These are phyloP conservation scores for Yamadazyma buinensis DNA, from an alignment of 1,139 yeast genomes.

Conservation along the genomic window DNA sequence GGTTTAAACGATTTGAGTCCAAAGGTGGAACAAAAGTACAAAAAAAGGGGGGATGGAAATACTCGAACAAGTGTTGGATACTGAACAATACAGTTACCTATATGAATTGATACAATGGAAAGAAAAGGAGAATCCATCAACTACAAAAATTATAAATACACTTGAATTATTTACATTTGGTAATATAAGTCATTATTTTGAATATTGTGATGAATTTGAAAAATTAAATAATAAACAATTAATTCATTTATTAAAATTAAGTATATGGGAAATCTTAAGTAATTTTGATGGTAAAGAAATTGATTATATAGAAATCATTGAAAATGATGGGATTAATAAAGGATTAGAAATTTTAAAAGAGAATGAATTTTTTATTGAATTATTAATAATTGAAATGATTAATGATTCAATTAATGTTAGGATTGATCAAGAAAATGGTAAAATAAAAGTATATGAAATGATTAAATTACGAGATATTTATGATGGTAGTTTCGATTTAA, in stretches of 20 bases:
- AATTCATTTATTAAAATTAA: conserved; percentile 26
- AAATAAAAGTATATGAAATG: conserved; percentile 18
- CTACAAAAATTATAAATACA: conserved; percentile 5
- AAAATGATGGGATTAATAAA: background rate
- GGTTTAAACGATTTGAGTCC: background rate
- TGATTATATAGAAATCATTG: conserved; percentile 13
- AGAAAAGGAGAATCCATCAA: background rate
- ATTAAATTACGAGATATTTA: conserved; percentile 28
- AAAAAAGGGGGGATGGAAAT: too few species aligned
- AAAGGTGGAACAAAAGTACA: background rate
- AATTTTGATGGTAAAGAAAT: conserved; percentile 16
- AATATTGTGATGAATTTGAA: conserved; percentile 16
- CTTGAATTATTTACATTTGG: conserved; percentile 41
- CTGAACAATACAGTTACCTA: conserved; percentile 7
- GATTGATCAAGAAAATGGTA: conserved; percentile 24
- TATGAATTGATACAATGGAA: conserved; percentile 1
- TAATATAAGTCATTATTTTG: conserved; percentile 22
- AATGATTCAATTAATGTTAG: conserved; percentile 21
- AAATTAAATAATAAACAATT: conserved; percentile 12
- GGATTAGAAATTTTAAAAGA: conserved; percentile 5
- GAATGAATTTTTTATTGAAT: conserved; percentile 16
- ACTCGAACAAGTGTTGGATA: too few species aligned
- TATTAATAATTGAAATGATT: conserved; percentile 15
- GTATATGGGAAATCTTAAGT: conserved; percentile 16
- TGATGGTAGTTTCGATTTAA: conserved; percentile 17